Conservation (phyloP, 257 asterid genomes). For the Echium plantagineum region DNA sequence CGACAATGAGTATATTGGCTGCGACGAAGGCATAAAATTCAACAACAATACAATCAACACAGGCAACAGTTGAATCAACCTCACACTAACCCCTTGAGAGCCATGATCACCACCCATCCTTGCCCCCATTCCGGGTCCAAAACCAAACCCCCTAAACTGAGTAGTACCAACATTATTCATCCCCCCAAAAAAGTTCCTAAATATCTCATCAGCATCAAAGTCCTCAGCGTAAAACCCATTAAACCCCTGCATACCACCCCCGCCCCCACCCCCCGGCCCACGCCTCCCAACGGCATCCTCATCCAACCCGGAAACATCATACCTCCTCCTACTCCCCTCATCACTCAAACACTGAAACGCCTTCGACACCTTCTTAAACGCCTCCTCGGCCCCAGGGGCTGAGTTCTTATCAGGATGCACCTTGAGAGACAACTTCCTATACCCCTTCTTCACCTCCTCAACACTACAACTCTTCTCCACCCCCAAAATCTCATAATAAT, state of each 20-base stretch:
- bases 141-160: constrained; percentile 63
- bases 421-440: constrained; percentile 74
- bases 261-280: constrained; percentile 23
- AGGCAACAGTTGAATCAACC: constrained; percentile 61
- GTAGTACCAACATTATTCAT: constrained; percentile 62
- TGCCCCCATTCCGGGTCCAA: constrained; percentile 74
- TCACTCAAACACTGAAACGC: constrained; percentile 87
- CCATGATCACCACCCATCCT: constrained; percentile 62
- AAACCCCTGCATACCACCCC: constrained; percentile 55
- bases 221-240: constrained; percentile 62
- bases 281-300: constrained; percentile 57
- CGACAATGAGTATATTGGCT: constrained; percentile 61
- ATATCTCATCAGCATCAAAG: constrained; percentile 84
- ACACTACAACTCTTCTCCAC: constrained; percentile 54
- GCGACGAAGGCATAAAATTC: constrained; percentile 75
- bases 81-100: constrained; percentile 38
- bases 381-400: constrained; percentile 95
- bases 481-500: constrained; percentile 82
- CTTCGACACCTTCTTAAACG: constrained; percentile 88
- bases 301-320: constrained; percentile 62
- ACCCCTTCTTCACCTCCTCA: constrained; percentile 77
- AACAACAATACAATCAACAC: constrained; percentile 62
- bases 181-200: constrained; percentile 89
- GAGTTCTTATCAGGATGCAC: constrained; percentile 95
- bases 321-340: constrained; percentile 59